Conservation (phyloP, 1,284 basidiomycete species). For the Blastosporella zonata region DNA sequence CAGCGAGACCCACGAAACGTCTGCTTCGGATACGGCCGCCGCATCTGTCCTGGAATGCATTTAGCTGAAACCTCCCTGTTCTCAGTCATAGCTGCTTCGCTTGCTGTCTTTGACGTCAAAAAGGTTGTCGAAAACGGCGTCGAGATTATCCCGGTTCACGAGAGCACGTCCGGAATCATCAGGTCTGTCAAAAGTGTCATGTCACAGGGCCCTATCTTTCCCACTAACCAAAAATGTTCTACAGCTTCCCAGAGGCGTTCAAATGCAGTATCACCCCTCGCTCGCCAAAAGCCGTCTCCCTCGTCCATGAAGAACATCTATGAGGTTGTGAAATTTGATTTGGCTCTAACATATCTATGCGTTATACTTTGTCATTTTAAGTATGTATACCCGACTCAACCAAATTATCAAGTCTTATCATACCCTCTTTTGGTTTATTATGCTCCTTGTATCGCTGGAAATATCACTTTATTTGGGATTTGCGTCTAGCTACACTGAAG, state of each 20-base stretch:
- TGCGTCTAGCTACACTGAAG: no score
- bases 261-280: conserved; percentile 33
- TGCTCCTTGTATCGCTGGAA: no score
- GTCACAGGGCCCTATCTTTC: background rate
- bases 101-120: conserved; percentile 31
- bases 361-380: no score
- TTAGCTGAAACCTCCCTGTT: conserved; percentile 38
- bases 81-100: conserved; percentile 30
- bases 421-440: no score
- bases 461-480: no score
- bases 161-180: conserved; percentile 39
- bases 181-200: conserved; percentile 29
- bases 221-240: background rate
- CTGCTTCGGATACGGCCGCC: conserved; percentile 31
- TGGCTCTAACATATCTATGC: background rate
- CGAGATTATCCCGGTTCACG: conserved; percentile 34
- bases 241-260: conserved; percentile 32
- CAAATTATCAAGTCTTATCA: no score
- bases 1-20: conserved; percentile 26
- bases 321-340: background rate
- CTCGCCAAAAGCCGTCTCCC: conserved; percentile 24
- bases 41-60: conserved; percentile 31
- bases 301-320: conserved; percentile 20
- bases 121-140: conserved; percentile 32
- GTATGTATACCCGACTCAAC: no score